Percentiles rank a stretch among this genome's conserved stretches.
phyloP scores from a whole-genome alignment of 768 basidiomycete genomes.

The Trametes punicea region DNA sequence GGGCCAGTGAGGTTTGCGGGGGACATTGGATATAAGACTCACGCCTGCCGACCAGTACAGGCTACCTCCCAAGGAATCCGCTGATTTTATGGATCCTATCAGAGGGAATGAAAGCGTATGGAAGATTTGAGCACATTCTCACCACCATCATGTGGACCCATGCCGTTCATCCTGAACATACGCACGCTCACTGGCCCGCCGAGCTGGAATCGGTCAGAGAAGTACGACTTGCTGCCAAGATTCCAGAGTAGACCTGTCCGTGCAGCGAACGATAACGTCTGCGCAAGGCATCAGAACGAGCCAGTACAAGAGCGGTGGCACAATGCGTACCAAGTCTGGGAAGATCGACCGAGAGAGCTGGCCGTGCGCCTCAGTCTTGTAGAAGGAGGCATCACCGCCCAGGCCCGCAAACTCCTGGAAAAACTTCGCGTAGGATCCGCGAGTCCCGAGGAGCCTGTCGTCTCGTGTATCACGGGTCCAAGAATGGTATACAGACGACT shows the following conservation, averaged over 20 bases:
- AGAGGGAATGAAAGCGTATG: not conserved
- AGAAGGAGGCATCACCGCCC: conserved; percentile 74
- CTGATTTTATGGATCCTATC: conserved; percentile 41
- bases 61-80: conserved; percentile 84
- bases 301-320: not conserved
- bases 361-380: conserved; percentile 68
- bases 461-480: conserved; percentile 76
- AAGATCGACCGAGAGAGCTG: conserved; percentile 58
- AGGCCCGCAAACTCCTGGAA: conserved; percentile 74
- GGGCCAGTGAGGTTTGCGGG: conserved; percentile 76
- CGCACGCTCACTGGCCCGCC: conserved; percentile 89
- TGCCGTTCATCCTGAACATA: conserved; percentile 66
- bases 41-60: conserved; percentile 75
- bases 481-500: conserved; percentile 81
- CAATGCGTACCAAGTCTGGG: conserved; percentile 52
- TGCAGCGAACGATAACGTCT: conserved; percentile 76
- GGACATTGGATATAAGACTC: conserved; percentile 73
- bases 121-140: conserved; percentile 23
- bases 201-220: conserved; percentile 87
- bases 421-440: conserved; percentile 60
- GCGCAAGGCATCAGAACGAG: not conserved
- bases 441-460: conserved; percentile 57
- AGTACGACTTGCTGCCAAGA: conserved; percentile 51
- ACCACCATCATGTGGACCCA: conserved; percentile 80
- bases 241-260: conserved; percentile 70